Evolutionary conservation across 768 basidiomycete genomes (phyloP), one percentile per base, ranked within the genome.

Genomic region (Suillus subalutaceus): DNA sequence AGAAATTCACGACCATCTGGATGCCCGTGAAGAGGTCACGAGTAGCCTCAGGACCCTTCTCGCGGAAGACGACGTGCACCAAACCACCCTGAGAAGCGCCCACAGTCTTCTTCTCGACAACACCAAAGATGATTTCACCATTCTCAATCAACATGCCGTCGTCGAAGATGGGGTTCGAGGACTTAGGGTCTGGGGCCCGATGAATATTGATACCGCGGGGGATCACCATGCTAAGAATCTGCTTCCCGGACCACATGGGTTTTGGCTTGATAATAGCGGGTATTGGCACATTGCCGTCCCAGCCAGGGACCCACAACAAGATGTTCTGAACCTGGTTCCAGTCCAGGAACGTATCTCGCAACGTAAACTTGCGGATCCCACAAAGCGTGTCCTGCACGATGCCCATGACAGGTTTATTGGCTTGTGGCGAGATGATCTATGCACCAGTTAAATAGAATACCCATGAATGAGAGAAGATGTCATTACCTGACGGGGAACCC

Each of bases 341-440:
- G 70, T 99, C 97, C 75, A 97, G 80, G 82, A 99, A 98, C 20
- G 90, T 88, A 74, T 99, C 97, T 32, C 96, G 94, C 7, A 99
- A 82, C 0, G 97, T 99, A 75, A 99, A 95, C 79, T 99, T 99
- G 65, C 97, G 91, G 63, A 99, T 90, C 73, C 97, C 97, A 74
- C 96, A 97, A 1, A 99, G 89, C 0, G 97, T 99, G 75, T 99
- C 97, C 77, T 99, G 97, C 38, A 99, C 97, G 72, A 99, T 99
- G 67, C 95, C 97, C 97, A 99, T 99, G 72, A 98, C 96, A 20
- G 97, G 97, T 79, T 98, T 98, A 82, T 99, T 99, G 61, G 97
- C 97, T 84, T 99, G 97, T 0, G 97, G 97, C 8, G 97, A 99
- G 69, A 99, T 95, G 72, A 99, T 99, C 94, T 99, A 37, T 46